phyloP scores from a whole-genome alignment of 148 eudicot genomes.

The Hydrangea macrophylla region DNA sequence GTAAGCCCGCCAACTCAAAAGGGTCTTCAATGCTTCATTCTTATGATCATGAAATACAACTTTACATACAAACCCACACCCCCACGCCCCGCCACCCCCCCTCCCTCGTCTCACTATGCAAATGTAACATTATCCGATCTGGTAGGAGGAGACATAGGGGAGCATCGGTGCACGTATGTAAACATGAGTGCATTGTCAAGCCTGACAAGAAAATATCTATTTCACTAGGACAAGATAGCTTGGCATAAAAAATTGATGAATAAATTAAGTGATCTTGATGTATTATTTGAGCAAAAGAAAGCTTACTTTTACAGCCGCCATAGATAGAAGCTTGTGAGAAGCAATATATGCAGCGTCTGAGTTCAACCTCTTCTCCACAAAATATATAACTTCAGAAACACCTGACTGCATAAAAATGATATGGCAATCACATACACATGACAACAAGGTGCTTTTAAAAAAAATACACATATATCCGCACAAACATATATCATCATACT shows the following conservation, averaged over 20 bases:
- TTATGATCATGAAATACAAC: too few relatives aligned
- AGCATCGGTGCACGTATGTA: not conserved
- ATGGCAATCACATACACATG: not conserved
- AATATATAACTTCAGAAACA: conserved; percentile 84
- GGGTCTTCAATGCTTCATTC: too few relatives aligned
- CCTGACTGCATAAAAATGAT: conserved; percentile 53
- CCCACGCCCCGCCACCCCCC: too few relatives aligned
- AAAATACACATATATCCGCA: too few relatives aligned
- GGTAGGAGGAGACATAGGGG: too few relatives aligned
- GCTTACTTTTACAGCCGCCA: conserved; percentile 74
- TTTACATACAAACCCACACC: too few relatives aligned
- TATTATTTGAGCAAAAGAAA: not conserved
- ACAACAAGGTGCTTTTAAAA: too few relatives aligned
- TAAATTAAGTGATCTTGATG: not conserved
- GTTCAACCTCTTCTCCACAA: conserved; percentile 77
- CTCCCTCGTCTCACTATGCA: too few relatives aligned
- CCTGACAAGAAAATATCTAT: not conserved
- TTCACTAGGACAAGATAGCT: not conserved
- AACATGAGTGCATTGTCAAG: not conserved
- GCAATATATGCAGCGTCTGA: conserved; percentile 64
- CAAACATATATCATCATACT: too few relatives aligned
- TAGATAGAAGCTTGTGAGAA: conserved; percentile 74
- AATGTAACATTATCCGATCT: too few relatives aligned
- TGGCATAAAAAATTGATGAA: not conserved
- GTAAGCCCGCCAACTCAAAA: not conserved